A percentile compares a stretch with the other conserved stretches of the same genome.
These are phyloP conservation scores for Metschnikowia hibisci DNA, from an alignment of 805 yeast species.

Conservation along the genomic window DNA sequence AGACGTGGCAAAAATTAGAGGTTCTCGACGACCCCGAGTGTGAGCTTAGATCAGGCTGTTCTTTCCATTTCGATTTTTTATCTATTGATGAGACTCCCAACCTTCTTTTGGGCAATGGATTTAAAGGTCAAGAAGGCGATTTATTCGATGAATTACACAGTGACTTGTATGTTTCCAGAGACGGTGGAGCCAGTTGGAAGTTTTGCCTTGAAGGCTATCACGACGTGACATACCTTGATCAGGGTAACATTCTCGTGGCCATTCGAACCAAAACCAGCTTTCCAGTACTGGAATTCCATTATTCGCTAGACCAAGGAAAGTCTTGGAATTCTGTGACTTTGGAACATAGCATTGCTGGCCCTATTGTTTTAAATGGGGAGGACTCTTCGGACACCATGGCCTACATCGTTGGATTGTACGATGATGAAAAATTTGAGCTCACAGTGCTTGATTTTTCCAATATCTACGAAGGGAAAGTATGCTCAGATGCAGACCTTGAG, in stretches of 20 bases:
- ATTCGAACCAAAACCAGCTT: not conserved
- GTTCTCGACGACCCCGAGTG: conserved; percentile 44
- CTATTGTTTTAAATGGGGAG: conserved; percentile 36
- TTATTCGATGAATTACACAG: conserved; percentile 16
- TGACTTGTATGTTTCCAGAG: conserved; percentile 61
- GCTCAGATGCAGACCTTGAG: conserved; percentile 57
- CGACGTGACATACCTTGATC: conserved; percentile 64
- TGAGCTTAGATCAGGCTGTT: conserved; percentile 44
- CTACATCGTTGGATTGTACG: conserved; percentile 42
- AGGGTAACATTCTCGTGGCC: conserved; percentile 61
- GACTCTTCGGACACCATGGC: conserved; percentile 49
- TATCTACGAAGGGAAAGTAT: conserved; percentile 48
- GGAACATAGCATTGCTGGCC: conserved; percentile 55
- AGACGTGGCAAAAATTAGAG: conserved; percentile 47
- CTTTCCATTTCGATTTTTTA: conserved; percentile 34
- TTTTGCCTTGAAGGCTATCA: conserved; percentile 50
- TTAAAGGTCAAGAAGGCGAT: conserved; percentile 23
- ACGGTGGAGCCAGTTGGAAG: conserved; percentile 76
- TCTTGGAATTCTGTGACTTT: conserved; percentile 56
- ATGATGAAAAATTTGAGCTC: conserved; percentile 18
- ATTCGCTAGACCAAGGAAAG: conserved; percentile 70
- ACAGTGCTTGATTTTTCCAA: conserved; percentile 52
- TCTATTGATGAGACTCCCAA: conserved; percentile 45
- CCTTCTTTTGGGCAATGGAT: conserved; percentile 31
- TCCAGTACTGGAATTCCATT: conserved; percentile 25